A percentile compares a stretch with the other conserved stretches of the same genome.
These are phyloP conservation scores for Verbascum thapsus DNA, from an alignment of 257 asterid genomes.

Conservation along the genomic window DNA sequence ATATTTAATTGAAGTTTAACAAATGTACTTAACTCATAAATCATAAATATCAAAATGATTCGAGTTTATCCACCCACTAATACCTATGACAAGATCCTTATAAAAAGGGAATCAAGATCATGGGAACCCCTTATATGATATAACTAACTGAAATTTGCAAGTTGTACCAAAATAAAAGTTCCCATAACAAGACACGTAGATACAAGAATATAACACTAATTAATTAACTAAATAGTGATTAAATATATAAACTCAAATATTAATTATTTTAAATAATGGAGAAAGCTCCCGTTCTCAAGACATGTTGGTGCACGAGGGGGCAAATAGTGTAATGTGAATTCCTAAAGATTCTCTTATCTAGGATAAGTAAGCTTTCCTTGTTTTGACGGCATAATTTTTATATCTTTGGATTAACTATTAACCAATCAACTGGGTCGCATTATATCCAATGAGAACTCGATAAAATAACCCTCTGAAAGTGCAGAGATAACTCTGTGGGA, in stretches of 20 bases:
- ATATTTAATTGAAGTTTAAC: no score
- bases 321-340: slow-evolving; percentile 39
- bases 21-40: neutral
- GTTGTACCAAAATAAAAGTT: slow-evolving; percentile 3
- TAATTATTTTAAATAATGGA: slow-evolving; percentile 7
- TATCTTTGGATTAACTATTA: slow-evolving; percentile 2
- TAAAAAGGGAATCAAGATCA: slow-evolving; percentile 31
- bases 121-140: slow-evolving; percentile 11
- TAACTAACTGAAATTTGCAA: slow-evolving; percentile 16
- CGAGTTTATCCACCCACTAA: slow-evolving; percentile 1
- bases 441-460: slow-evolving; percentile 33
- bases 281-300: slow-evolving; percentile 49
- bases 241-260: neutral
- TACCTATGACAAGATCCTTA: slow-evolving; percentile 33
- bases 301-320: slow-evolving; percentile 68
- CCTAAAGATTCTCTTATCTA: slow-evolving; percentile 44
- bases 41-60: neutral
- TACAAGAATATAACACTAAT: slow-evolving; percentile 6
- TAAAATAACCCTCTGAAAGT: neutral
- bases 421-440: slow-evolving; percentile 33
- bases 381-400: slow-evolving; percentile 36
- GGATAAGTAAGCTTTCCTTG: slow-evolving; percentile 22
- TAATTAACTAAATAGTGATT: slow-evolving; percentile 21
- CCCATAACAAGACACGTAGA: slow-evolving; percentile 23
- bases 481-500: slow-evolving; percentile 23